Evolutionary conservation across 352 stramenopile species (phyloP).

Genomic region (Halophytophthora polymorphica): DNA sequence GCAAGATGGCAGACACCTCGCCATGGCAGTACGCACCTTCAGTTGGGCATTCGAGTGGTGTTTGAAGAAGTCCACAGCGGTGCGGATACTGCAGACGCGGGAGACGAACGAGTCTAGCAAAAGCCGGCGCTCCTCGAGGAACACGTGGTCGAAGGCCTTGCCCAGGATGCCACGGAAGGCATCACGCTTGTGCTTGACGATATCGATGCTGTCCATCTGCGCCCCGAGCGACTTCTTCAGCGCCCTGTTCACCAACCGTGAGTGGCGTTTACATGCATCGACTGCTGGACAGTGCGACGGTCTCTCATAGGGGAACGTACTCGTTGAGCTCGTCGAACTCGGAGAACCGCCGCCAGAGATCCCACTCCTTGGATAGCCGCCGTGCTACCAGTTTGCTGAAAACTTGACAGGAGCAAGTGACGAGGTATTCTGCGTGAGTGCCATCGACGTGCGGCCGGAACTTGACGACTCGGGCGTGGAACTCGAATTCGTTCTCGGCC

Average conservation of each 20-base stretch:
- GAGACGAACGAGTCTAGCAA: conserved; percentile 53
- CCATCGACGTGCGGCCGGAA: conserved; percentile 36
- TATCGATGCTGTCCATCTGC: conserved; percentile 44
- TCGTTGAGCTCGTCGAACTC: conserved; percentile 59
- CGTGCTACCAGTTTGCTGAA: conserved; percentile 46
- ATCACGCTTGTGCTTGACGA: conserved; percentile 54
- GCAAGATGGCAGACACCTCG: too few relatives aligned
- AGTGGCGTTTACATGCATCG: not conserved
- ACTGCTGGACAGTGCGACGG: not conserved
- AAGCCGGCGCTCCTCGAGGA: conserved; percentile 54
- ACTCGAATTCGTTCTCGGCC: conserved; percentile 38
- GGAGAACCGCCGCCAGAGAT: conserved; percentile 63
- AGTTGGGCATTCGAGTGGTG: conserved; percentile 36
- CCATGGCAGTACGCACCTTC: conserved; percentile 23
- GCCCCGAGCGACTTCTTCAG: conserved; percentile 42
- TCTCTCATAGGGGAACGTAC: conserved; percentile 15
- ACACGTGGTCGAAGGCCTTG: conserved; percentile 47
- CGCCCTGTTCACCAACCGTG: conserved; percentile 15
- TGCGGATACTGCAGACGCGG: conserved; percentile 36
- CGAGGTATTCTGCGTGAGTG: conserved; percentile 61
- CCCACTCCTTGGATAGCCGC: conserved; percentile 56
- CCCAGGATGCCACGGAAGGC: conserved; percentile 46
- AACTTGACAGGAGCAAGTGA: conserved; percentile 55
- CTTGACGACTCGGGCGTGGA: conserved; percentile 41
- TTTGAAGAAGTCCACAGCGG: conserved; percentile 61